Conservation (phyloP, 495 filamentous ascomycete genomes). For the Neurospora sublineolata region DNA sequence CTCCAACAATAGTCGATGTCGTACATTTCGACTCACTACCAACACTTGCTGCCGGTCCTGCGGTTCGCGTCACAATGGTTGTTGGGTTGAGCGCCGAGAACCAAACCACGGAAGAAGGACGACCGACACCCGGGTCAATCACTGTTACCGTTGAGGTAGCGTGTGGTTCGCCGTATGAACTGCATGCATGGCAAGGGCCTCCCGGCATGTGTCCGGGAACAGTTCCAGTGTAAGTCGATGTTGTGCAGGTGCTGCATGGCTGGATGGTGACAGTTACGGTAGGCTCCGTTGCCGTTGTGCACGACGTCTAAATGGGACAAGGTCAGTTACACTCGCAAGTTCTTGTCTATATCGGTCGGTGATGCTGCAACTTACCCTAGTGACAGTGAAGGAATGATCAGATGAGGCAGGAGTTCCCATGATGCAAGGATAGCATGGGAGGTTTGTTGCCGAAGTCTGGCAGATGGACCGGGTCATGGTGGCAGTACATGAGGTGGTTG, state of each 20-base stretch:
- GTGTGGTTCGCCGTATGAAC: conserved; percentile 1
- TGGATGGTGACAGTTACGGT: conserved; percentile 20
- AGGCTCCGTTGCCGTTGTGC: conserved; percentile 8
- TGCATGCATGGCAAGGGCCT: conserved; percentile 18
- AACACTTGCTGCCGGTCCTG: neutral
- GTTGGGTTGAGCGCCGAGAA: neutral
- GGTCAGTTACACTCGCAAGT: neutral
- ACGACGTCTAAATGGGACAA: conserved; percentile 12
- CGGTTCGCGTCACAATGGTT: neutral
- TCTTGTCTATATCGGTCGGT: neutral
- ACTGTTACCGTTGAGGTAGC: neutral
- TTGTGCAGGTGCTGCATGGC: conserved; percentile 18
- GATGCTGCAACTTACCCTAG: conserved; percentile 13
- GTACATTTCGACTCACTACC: neutral
- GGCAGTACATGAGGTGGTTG: conserved; percentile 11
- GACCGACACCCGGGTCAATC: neutral
- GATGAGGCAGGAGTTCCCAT: conserved; percentile 9
- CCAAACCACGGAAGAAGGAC: neutral
- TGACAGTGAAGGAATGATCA: conserved; percentile 22
- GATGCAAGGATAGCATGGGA: conserved; percentile 30
- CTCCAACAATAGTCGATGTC: neutral
- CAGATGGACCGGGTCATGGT: conserved; percentile 30
- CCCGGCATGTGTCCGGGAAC: conserved; percentile 24
- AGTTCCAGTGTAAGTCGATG: conserved; percentile 17
- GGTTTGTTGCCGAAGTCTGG: conserved; percentile 20